Evolutionary conservation across 805 yeast species (phyloP).

Genomic region (Pichia thaimueangensis): DNA sequence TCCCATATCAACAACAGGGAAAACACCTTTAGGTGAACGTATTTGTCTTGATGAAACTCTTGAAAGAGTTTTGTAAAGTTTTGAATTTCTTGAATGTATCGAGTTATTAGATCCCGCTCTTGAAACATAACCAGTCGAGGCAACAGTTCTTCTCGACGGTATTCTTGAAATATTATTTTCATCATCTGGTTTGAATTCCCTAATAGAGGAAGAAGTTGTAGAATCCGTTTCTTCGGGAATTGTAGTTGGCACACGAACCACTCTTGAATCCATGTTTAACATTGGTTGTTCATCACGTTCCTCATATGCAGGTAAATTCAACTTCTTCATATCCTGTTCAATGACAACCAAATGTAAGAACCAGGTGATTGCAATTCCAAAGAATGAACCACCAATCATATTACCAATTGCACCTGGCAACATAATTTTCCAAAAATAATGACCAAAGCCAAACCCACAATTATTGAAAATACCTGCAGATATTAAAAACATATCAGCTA

Average conservation of each 20-base stretch:
- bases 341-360: slow-evolving; percentile 67
- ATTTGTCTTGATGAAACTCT: slow-evolving; percentile 9
- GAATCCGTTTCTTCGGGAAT: neutral
- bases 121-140: slow-evolving; percentile 1
- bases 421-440: slow-evolving; percentile 65
- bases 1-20: slow-evolving; percentile 79
- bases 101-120: neutral
- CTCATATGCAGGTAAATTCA: slow-evolving; percentile 63
- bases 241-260: slow-evolving; percentile 40
- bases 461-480: slow-evolving; percentile 64
- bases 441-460: slow-evolving; percentile 56
- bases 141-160: neutral
- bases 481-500: slow-evolving; percentile 73
- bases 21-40: slow-evolving; percentile 68
- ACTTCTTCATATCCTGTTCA: slow-evolving; percentile 56
- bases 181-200: slow-evolving; percentile 13
- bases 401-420: slow-evolving; percentile 72
- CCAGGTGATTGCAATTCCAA: slow-evolving; percentile 61
- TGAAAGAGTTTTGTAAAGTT: too few relatives aligned
- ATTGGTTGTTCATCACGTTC: slow-evolving; percentile 79
- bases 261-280: slow-evolving; percentile 70
- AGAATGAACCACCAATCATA: slow-evolving; percentile 68
- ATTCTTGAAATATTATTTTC: slow-evolving; percentile 14
- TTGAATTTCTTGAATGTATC: slow-evolving; percentile 5
- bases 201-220: slow-evolving; percentile 9